phyloP scores from a whole-genome alignment of 139 green algal species.

The Chlorella sp. region DNA sequence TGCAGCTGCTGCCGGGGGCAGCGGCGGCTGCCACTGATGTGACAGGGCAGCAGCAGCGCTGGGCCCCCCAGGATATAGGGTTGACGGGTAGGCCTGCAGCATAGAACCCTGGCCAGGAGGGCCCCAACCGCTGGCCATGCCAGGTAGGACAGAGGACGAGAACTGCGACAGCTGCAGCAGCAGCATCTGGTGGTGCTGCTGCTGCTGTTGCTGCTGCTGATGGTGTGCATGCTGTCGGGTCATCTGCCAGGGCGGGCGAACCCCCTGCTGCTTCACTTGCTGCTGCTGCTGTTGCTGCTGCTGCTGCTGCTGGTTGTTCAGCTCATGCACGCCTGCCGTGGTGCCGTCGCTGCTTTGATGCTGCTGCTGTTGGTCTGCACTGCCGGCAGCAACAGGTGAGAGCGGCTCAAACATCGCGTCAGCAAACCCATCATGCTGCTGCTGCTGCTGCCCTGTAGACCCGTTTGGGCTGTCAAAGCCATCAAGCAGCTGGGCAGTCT shows the following conservation, averaged over 20 bases:
- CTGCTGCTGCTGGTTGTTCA: constrained; percentile 5
- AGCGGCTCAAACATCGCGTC: too few species aligned
- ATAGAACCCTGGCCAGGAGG: not conserved
- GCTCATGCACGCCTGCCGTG: not conserved
- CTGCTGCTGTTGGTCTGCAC: not conserved
- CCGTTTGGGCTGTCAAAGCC: too few species aligned
- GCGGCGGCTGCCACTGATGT: too few species aligned
- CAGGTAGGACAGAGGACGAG: not conserved
- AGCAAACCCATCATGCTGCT: constrained; percentile 12
- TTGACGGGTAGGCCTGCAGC: constrained; percentile 1
- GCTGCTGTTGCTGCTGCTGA: not conserved
- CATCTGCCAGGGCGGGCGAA: too few species aligned
- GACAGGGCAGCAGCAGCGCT: too few species aligned
- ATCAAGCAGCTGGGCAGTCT: too few species aligned
- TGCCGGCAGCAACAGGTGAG: too few species aligned
- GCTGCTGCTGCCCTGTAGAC: not conserved
- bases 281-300: constrained; percentile 9
- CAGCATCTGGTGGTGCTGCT: not conserved
- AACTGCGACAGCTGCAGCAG: not conserved
- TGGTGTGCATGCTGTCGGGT: not conserved
- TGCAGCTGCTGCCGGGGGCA: too few species aligned
- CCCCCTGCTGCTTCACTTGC: not conserved
- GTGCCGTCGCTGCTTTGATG: not conserved
- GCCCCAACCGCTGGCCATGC: not conserved
- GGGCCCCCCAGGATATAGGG: too few species aligned